Base-by-base conservation (phyloP, 768 basidiomycete species). In the Fomitopsis pulvina region DNA sequence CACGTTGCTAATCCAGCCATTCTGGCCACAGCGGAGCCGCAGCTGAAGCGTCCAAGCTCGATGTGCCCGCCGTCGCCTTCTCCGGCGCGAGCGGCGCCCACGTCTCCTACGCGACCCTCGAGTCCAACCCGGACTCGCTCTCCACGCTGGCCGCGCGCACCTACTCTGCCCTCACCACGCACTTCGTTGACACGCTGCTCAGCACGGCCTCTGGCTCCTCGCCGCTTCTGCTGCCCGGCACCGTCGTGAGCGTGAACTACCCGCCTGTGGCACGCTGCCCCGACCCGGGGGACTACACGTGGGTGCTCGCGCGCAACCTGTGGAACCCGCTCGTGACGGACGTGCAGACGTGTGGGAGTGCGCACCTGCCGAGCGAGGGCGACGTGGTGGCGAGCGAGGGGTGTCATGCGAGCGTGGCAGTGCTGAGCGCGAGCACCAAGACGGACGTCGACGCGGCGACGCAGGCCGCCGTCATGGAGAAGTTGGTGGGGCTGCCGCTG, bases 231-330 rank as follows among this genome's bases (percentile, higher is more conserved):
- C 77, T 76, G 0, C 18, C 62, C 0, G 68, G 68, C 24, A 63
- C 70, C 48, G 65, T 65, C 37, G 52, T 80, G 51, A 78, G 78
- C 57, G 76, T 80, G 57, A 80, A 79, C 64, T 78, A 70, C 56
- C 70, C 73, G 1, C 24, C 52, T 20, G 50, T 54, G 11, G 52
- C 52, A 38, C 30, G 38, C 21, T 79, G 77, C 54, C 47, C 67
- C n/a, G 61, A 59, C 22, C 65, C 69, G 5, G 50, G 59, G 10
- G 66, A 61, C 29, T 76, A 66, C 64, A 65, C 63, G 41, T 78
- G 71, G 53, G 66, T 78, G 2, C 62, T 77, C 32, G 72, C 76
- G 20, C 65, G 76, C 14, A 61, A 77, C n/a, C 38, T 57, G 20
- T 50, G 58, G 6, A 59, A 64, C 50, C 56, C 60, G 12, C 53